Evolutionary conservation across 768 basidiomycete species (phyloP).

Genomic region (Russula brevipes): DNA sequence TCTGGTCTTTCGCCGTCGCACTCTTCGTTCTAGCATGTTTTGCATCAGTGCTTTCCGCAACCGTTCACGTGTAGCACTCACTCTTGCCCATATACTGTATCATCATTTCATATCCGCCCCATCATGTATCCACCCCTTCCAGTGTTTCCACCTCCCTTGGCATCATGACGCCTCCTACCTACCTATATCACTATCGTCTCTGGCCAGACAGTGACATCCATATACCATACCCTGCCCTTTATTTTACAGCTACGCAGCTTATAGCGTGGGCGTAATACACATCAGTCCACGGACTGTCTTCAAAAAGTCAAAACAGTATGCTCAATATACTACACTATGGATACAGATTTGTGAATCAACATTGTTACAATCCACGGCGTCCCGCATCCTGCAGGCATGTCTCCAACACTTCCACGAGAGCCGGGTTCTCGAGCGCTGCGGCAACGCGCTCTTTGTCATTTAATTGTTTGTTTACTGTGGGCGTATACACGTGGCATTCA

Average conservation of each 20-base stretch:
- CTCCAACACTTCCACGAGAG: conserved; percentile 83
- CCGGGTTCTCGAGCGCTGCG: conserved; percentile 90
- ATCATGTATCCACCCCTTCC: neutral
- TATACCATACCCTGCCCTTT: conserved; percentile 15
- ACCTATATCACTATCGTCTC: conserved; percentile 7
- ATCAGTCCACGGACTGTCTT: neutral
- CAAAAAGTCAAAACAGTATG: no score
- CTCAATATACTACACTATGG: neutral
- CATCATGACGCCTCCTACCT: neutral
- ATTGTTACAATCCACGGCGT: conserved; percentile 2
- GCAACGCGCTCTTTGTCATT: conserved; percentile 99
- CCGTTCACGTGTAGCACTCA: conserved; percentile 17
- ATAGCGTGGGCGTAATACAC: neutral
- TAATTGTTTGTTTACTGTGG: conserved; percentile 90
- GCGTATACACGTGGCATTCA: neutral
- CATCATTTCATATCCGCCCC: conserved; percentile 1
- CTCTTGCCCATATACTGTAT: conserved; percentile 11
- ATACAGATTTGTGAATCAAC: neutral
- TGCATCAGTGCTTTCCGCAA: neutral
- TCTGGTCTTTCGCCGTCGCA: neutral
- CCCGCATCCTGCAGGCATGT: conserved; percentile 47
- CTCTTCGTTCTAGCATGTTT: conserved; percentile 7
- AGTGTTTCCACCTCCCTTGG: neutral
- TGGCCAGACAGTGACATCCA: conserved; percentile 12
- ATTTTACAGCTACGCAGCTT: neutral